phyloP scores from a whole-genome alignment of 2,329 filamentous ascomycete species.

The Fusarium concolor region DNA sequence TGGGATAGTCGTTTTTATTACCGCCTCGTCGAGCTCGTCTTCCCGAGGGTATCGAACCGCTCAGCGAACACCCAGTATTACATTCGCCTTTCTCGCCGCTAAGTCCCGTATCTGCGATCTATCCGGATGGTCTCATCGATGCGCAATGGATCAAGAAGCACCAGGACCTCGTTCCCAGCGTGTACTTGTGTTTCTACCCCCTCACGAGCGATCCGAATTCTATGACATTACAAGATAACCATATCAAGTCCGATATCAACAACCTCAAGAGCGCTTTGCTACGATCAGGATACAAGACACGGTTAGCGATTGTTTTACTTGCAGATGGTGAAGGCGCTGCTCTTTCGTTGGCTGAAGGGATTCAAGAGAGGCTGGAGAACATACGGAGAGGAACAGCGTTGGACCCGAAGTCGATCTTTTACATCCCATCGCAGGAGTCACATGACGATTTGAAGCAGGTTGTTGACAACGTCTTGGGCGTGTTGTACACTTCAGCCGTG shows the following conservation, averaged over 20 bases:
- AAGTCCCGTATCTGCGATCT: slow-evolving; percentile 83
- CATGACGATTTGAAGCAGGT: slow-evolving; percentile 78
- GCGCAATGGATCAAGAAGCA: slow-evolving; percentile 89
- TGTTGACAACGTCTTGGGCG: slow-evolving; percentile 76
- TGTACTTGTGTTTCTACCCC: slow-evolving; percentile 83
- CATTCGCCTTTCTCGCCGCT: slow-evolving; percentile 94
- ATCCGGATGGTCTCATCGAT: slow-evolving; percentile 89
- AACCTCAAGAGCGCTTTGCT: slow-evolving; percentile 75
- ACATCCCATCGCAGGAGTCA: slow-evolving; percentile 80
- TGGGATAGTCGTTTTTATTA: slow-evolving; percentile 63
- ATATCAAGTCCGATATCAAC: slow-evolving; percentile 88
- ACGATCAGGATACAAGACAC: slow-evolving; percentile 80
- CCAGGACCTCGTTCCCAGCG: slow-evolving; percentile 82
- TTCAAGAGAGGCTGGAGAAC: slow-evolving; percentile 77
- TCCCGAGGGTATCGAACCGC: slow-evolving; percentile 62
- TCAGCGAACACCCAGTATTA: slow-evolving; percentile 66
- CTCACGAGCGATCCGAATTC: slow-evolving; percentile 79
- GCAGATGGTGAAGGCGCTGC: slow-evolving; percentile 46
- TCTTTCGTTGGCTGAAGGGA: slow-evolving; percentile 69
- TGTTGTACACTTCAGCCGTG: slow-evolving; percentile 78
- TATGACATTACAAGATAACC: slow-evolving; percentile 84
- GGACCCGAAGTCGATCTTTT: slow-evolving; percentile 87
- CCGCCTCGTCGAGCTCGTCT: slow-evolving; percentile 68
- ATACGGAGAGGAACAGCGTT: slow-evolving; percentile 84
- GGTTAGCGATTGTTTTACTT: slow-evolving; percentile 75